A percentile compares a stretch with the other conserved stretches of the same genome.
phyloP scores from a whole-genome alignment of 2,329 filamentous ascomycete species.

The Dothideomycetes sp. region DNA sequence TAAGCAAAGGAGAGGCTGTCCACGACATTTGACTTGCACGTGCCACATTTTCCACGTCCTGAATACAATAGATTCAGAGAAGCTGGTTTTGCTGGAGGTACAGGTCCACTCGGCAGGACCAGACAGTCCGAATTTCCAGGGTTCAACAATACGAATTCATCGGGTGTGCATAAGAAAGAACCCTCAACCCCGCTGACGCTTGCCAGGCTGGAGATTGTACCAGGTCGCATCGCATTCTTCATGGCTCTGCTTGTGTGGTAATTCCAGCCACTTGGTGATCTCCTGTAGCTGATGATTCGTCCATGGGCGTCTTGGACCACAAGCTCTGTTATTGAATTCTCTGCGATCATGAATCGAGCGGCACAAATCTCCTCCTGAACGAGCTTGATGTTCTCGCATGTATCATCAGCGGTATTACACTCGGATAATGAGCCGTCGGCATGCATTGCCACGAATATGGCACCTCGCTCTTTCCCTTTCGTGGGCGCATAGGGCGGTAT shows the following conservation, averaged over 20 bases:
- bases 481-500: background rate
- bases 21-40: conserved; percentile 46
- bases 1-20: conserved; percentile 56
- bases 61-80: conserved; percentile 52
- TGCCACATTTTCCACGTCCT: conserved; percentile 35
- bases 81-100: conserved; percentile 46
- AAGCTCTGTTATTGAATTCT: background rate
- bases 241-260: background rate
- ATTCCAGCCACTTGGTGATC: background rate
- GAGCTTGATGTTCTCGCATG: conserved; percentile 3
- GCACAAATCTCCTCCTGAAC: conserved; percentile 14
- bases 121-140: background rate
- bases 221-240: background rate
- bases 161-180: conserved; percentile 4
- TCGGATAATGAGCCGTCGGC: conserved; percentile 54
- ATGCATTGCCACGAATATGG: conserved; percentile 48
- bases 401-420: conserved; percentile 35
- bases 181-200: conserved; percentile 5
- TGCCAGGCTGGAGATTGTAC: background rate
- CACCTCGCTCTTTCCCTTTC: background rate
- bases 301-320: background rate
- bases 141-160: background rate
- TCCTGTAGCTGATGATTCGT: background rate
- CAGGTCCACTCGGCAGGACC: conserved; percentile 31
- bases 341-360: conserved; percentile 1